These are phyloP conservation scores for Ceratocystis colombiana DNA, from an alignment of 2,329 filamentous ascomycete species.

Conservation along the genomic window DNA sequence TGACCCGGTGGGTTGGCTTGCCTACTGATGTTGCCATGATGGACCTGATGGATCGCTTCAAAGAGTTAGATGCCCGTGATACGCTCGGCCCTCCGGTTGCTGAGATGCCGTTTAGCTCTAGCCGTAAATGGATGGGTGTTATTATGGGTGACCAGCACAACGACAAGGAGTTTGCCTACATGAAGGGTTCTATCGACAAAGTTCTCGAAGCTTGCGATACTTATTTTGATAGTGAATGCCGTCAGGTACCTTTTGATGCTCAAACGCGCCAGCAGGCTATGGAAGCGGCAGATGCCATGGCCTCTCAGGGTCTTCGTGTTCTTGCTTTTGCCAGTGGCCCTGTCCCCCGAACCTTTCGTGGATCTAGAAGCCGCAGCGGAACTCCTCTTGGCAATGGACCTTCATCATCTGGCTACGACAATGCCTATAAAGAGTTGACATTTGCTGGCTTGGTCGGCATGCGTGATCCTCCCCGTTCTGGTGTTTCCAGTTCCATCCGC, in stretches of 20 bases:
- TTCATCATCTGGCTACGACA: constrained; percentile 47
- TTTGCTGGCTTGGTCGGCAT: constrained; percentile 93
- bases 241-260: constrained; percentile 76
- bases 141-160: constrained; percentile 55
- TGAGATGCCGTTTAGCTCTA: constrained; percentile 92
- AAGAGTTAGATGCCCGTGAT: constrained; percentile 82
- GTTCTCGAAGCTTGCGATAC: constrained; percentile 80
- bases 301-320: constrained; percentile 77
- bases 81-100: constrained; percentile 70
- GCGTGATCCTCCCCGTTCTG: constrained; percentile 88
- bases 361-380: constrained; percentile 34
- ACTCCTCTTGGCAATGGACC: constrained; percentile 36
- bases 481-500: constrained; percentile 79
- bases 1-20: constrained; percentile 89
- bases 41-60: constrained; percentile 81
- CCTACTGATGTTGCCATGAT: constrained; percentile 96
- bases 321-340: constrained; percentile 85
- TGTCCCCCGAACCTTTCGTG: constrained; percentile 41
- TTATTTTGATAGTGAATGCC: constrained; percentile 75
- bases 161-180: constrained; percentile 75
- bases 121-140: constrained; percentile 98
- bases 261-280: constrained; percentile 62
- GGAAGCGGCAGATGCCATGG: constrained; percentile 75
- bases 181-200: constrained; percentile 88
- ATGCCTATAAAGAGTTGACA: constrained; percentile 69